These are phyloP conservation scores for Cladosporium sphaerospermum DNA, from an alignment of 2,329 filamentous ascomycete species.

Conservation along the genomic window DNA sequence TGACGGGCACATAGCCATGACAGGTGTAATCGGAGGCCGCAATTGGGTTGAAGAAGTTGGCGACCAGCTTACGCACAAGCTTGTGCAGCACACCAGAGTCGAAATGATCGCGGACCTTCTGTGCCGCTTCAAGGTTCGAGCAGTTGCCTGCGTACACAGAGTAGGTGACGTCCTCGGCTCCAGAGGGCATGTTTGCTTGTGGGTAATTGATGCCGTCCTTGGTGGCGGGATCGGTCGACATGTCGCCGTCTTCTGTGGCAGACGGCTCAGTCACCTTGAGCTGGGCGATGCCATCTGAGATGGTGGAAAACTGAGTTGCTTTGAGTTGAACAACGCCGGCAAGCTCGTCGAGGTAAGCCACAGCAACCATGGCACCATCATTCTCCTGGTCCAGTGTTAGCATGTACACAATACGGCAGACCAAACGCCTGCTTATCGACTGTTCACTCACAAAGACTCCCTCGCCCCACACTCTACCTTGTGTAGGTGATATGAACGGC, in stretches of 20 bases:
- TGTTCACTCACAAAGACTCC: not conserved
- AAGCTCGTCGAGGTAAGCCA: conserved; percentile 1
- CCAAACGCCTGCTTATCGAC: no score
- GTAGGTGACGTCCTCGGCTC: conserved; percentile 14
- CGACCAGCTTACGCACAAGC: conserved; percentile 11
- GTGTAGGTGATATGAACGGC: not conserved
- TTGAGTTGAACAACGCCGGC: not conserved
- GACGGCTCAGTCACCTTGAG: no score
- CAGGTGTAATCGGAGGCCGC: conserved; percentile 8
- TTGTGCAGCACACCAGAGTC: conserved; percentile 13
- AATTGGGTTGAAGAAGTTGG: conserved; percentile 14
- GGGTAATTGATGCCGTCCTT: no score
- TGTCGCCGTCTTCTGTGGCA: no score
- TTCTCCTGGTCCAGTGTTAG: not conserved
- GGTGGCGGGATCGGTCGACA: no score
- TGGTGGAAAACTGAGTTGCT: no score
- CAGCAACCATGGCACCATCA: not conserved
- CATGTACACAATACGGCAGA: no score
- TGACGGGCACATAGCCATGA: not conserved
- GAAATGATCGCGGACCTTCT: conserved; percentile 10
- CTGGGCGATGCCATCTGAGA: no score
- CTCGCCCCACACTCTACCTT: not conserved
- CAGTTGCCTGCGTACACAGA: conserved; percentile 10
- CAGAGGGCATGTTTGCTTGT: conserved; percentile 15
- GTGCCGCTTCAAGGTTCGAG: conserved; percentile 1